Evolutionary conservation across 352 stramenopile species (phyloP).

Genomic region (Globisporangium heterothallicum): DNA sequence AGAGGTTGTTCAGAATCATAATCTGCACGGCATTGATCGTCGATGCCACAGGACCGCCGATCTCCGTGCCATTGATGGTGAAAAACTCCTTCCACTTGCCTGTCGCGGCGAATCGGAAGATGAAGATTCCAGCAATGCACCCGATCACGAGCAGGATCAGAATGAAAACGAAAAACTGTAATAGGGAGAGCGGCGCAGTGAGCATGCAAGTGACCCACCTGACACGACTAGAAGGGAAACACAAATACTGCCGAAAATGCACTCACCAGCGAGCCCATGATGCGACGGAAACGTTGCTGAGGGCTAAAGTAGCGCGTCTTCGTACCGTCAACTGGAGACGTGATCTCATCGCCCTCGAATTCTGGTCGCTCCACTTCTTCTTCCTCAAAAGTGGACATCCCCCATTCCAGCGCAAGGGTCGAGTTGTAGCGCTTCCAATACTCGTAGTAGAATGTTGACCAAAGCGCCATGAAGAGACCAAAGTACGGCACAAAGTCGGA

Average conservation of each 20-base stretch:
- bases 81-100: slow-evolving; percentile 53
- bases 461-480: slow-evolving; percentile 80
- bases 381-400: slow-evolving; percentile 67
- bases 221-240: background rate
- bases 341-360: slow-evolving; percentile 67
- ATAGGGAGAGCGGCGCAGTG: too few relatives aligned
- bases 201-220: too few relatives aligned
- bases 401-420: slow-evolving; percentile 63
- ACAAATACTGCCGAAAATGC: slow-evolving; percentile 1
- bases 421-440: slow-evolving; percentile 83
- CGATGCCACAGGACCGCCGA: slow-evolving; percentile 48
- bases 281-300: slow-evolving; percentile 45
- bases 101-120: slow-evolving; percentile 62
- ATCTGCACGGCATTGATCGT: slow-evolving; percentile 81
- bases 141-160: slow-evolving; percentile 65
- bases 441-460: slow-evolving; percentile 79
- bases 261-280: slow-evolving; percentile 64
- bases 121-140: slow-evolving; percentile 63
- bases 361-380: slow-evolving; percentile 66
- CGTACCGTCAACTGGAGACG: slow-evolving; percentile 64
- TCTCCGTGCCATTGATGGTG: slow-evolving; percentile 37
- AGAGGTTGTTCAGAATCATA: slow-evolving; percentile 76
- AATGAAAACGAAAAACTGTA: slow-evolving; percentile 68
- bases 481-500: slow-evolving; percentile 62
- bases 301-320: slow-evolving; percentile 78